A percentile compares a stretch with the other conserved stretches of the same genome.
phyloP scores from a whole-genome alignment of 2,329 filamentous ascomycete species.

The Colletotrichum tropicale region DNA sequence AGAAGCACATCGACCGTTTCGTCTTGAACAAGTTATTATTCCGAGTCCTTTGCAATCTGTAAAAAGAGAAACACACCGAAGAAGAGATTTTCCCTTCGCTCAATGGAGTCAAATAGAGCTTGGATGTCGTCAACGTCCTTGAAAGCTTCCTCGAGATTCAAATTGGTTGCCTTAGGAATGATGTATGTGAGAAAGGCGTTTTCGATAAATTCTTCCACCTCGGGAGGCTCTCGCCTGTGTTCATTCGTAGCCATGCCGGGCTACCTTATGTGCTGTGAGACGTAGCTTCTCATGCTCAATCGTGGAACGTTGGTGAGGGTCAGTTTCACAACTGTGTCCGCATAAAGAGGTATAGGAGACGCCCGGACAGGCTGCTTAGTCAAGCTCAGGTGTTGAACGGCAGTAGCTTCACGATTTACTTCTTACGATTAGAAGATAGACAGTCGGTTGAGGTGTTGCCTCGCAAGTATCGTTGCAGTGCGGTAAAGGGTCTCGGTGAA shows the following conservation, averaged over 20 bases:
- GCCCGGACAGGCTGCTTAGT: background rate
- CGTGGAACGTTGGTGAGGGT: background rate
- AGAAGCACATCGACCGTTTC: constrained; percentile 74
- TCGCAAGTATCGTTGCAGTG: background rate
- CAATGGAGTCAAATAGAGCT: constrained; percentile 60
- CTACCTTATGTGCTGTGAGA: constrained; percentile 5
- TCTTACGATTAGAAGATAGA: background rate
- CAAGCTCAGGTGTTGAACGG: background rate
- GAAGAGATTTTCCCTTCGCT: constrained; percentile 69
- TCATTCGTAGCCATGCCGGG: constrained; percentile 24
- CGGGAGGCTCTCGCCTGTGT: constrained; percentile 15
- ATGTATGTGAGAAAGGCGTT: constrained; percentile 65
- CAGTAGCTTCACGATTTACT: background rate
- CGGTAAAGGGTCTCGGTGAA: background rate
- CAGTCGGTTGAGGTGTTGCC: background rate
- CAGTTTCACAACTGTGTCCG: background rate
- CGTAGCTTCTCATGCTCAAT: constrained; percentile 2
- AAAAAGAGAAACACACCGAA: constrained; percentile 55
- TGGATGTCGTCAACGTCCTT: constrained; percentile 45
- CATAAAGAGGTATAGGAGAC: background rate
- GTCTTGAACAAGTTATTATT: constrained; percentile 55
- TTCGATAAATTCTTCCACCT: constrained; percentile 55
- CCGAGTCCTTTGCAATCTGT: background rate
- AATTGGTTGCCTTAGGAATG: constrained; percentile 60
- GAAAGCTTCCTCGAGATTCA: constrained; percentile 59